Percentiles rank a stretch among this genome's conserved stretches.
These are phyloP conservation scores for Schoenoplectus triqueter DNA, from an alignment of 202 grass and related monocot genomes.

Conservation along the genomic window DNA sequence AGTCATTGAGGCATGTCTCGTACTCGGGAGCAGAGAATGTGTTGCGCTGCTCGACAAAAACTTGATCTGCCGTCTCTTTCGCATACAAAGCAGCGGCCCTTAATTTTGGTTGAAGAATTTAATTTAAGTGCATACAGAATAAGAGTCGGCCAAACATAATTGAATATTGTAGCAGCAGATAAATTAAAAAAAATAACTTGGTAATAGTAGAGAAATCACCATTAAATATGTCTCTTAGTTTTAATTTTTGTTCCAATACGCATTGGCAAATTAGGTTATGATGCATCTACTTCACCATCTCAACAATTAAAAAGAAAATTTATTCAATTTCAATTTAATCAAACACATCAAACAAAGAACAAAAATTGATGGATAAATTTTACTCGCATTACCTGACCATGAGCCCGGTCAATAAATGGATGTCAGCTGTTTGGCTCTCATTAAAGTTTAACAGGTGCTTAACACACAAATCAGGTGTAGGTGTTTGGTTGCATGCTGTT, in stretches of 20 bases:
- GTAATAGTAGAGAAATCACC: not conserved
- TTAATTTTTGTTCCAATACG: not conserved
- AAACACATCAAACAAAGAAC: constrained; percentile 8
- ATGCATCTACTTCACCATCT: not conserved
- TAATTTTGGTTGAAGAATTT: not conserved
- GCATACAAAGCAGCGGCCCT: constrained; percentile 28
- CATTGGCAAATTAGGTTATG: not conserved
- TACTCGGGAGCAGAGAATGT: constrained; percentile 15
- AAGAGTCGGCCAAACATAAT: constrained; percentile 8
- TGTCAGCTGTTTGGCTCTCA: constrained; percentile 28
- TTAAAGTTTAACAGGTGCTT: not conserved
- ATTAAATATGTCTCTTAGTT: not conserved
- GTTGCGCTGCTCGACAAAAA: constrained; percentile 23
- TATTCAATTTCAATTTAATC: not conserved
- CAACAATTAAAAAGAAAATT: not conserved
- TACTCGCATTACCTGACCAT: constrained; percentile 38
- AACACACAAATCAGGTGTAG: constrained; percentile 45
- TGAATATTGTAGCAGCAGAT: not conserved
- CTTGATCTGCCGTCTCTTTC: constrained; percentile 26
- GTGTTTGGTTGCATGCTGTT: constrained; percentile 51
- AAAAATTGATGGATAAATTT: not conserved
- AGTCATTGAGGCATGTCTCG: constrained; percentile 66
- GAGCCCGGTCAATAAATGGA: constrained; percentile 41
- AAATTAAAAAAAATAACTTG: not conserved
- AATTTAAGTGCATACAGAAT: not conserved